Base-by-base conservation (phyloP, 2,329 filamentous ascomycete genomes). In the Epichloe sylvatica region DNA sequence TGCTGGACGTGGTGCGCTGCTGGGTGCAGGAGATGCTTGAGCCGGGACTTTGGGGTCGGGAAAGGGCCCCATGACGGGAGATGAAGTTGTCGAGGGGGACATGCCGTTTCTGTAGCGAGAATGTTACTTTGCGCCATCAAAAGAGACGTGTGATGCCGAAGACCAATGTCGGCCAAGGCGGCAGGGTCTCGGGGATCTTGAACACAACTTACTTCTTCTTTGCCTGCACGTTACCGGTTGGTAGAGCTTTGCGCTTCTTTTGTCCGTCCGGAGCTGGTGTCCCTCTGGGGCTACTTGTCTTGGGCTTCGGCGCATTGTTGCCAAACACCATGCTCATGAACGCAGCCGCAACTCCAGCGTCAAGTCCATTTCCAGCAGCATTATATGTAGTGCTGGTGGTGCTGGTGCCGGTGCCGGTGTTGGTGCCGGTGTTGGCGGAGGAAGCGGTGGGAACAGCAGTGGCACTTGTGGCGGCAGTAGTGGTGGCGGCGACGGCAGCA, bases 141-240 rank as follows among this genome's bases (percentile, higher is more conserved):
- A 8, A 7, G 13, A 45, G 13, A 37, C 9, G 15, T 12, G 19
- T 34, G 6, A 5, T 23, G 19, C 11, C 34, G 15, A 17, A 38
- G 3, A 38, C 15, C 13, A 38, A 9, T 11, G 13, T 15, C 21
- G 23, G n/a, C 13, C 7, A 3, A 34, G 15, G 11, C 19, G 17
- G 17, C 30, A 39, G 8, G 17, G 8, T 36, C 8, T n/a, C 17
- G 30, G 34, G 9, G 25, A 9, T 21, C 9, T 13, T 12, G 2
- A 39, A n/a, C 21, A 46, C 9, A 37, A 69, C 74, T 60, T 74
- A 86, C 84, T 81, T 91, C 70, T 90, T 94, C 69, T 91, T 90
- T 33, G 79, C 65, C 56, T 80, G 79, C n/a, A 79, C 75, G 56
- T 86, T 86, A 4, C 78, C 77, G 2, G 78, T 75, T 51, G 69